Percentiles rank a stretch among this genome's conserved stretches.
These are phyloP conservation scores for Talaromyces sp. DNA, from an alignment of 2,329 filamentous ascomycete species.

Conservation along the genomic window DNA sequence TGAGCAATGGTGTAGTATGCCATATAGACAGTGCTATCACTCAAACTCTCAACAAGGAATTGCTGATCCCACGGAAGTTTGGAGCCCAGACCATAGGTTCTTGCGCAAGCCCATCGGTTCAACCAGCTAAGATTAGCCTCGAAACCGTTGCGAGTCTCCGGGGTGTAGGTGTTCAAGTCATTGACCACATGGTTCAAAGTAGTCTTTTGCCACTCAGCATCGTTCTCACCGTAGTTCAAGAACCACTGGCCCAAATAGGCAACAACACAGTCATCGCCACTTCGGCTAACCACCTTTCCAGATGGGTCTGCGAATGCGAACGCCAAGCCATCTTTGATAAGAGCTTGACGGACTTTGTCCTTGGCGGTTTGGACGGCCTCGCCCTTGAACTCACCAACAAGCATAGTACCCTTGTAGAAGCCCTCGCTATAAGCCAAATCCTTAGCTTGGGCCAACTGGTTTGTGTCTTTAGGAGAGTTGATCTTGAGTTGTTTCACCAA, in stretches of 20 bases:
- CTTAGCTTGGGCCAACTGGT: slow-evolving; percentile 88
- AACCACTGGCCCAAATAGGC: slow-evolving; percentile 97
- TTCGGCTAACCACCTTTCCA: slow-evolving; percentile 80
- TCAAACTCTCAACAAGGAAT: slow-evolving; percentile 88
- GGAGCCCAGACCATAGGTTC: slow-evolving; percentile 87
- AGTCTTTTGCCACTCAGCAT: slow-evolving; percentile 70
- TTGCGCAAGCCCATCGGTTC: slow-evolving; percentile 90
- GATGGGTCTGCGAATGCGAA: slow-evolving; percentile 95
- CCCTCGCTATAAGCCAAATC: slow-evolving; percentile 96
- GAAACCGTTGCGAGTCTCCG: slow-evolving; percentile 74
- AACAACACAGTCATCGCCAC: slow-evolving; percentile 88
- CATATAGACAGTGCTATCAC: slow-evolving; percentile 85
- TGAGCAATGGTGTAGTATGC: slow-evolving; percentile 61
- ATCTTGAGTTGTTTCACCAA: slow-evolving; percentile 94
- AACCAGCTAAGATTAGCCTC: slow-evolving; percentile 87
- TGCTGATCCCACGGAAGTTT: slow-evolving; percentile 90
- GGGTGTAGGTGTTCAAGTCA: slow-evolving; percentile 73
- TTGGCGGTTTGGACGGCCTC: slow-evolving; percentile 83
- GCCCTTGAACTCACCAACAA: slow-evolving; percentile 82
- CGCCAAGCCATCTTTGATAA: slow-evolving; percentile 73
- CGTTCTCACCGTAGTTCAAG: slow-evolving; percentile 88
- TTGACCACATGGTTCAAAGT: slow-evolving; percentile 70
- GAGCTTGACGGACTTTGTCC: slow-evolving; percentile 72
- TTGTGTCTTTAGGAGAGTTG: slow-evolving; percentile 89
- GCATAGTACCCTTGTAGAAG: slow-evolving; percentile 91